Percentiles rank a stretch among this genome's conserved stretches.
These are phyloP conservation scores for Diplogelasinospora grovesii DNA, from an alignment of 495 filamentous ascomycete species.

Conservation along the genomic window DNA sequence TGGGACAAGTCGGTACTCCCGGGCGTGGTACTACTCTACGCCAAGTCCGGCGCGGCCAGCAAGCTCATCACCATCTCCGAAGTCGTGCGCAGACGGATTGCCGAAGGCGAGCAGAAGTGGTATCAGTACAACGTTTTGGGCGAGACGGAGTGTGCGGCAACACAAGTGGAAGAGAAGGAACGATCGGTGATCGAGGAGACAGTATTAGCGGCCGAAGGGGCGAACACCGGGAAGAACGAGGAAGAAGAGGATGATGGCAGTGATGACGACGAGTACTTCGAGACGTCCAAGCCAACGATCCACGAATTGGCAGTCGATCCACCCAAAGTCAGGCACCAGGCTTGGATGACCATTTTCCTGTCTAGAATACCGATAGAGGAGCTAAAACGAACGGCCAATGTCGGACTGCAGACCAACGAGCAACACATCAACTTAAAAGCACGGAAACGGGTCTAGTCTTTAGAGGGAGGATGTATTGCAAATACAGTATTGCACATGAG, in stretches of 20 bases:
- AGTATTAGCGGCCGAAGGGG: slow-evolving; percentile 17
- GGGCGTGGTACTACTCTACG: slow-evolving; percentile 40
- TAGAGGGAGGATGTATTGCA: no score
- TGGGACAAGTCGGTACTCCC: slow-evolving; percentile 22
- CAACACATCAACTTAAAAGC: slow-evolving; percentile 19
- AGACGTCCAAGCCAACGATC: slow-evolving; percentile 36
- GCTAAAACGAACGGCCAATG: slow-evolving; percentile 26
- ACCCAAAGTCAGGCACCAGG: slow-evolving; percentile 18
- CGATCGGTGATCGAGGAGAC: slow-evolving; percentile 34
- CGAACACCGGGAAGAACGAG: not conserved
- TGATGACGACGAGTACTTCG: slow-evolving; percentile 46
- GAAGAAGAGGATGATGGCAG: slow-evolving; percentile 21
- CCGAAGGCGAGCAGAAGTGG: slow-evolving; percentile 44
- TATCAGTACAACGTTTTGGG: slow-evolving; percentile 55
- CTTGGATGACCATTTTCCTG: slow-evolving; percentile 55
- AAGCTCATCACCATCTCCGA: slow-evolving; percentile 62
- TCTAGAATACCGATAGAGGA: slow-evolving; percentile 47
- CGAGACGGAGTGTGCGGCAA: slow-evolving; percentile 26
- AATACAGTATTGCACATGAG: no score
- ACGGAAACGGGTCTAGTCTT: no score
- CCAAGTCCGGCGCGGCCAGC: slow-evolving; percentile 42
- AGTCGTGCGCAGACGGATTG: slow-evolving; percentile 54
- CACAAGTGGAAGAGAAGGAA: slow-evolving; percentile 15
- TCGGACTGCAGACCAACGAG: slow-evolving; percentile 33
- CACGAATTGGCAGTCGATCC: slow-evolving; percentile 36